Conservation (phyloP, 2,329 filamentous ascomycete species). For the Trichoderma atroviride region DNA sequence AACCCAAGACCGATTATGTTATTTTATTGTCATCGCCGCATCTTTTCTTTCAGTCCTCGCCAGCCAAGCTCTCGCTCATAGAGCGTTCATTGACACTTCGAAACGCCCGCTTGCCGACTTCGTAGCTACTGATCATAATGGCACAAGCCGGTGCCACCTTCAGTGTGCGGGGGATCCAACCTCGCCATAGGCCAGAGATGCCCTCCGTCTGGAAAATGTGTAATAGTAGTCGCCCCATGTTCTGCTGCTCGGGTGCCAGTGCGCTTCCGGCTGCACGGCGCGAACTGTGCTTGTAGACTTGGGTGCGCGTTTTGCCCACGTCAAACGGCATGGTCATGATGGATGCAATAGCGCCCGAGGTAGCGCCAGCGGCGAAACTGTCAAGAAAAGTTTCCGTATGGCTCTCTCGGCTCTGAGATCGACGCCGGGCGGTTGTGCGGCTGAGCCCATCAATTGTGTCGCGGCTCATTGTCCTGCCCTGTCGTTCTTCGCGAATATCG, state of each 20-base stretch:
- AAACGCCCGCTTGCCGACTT: conserved; percentile 90
- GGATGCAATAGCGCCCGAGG: conserved; percentile 82
- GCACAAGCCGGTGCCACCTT: conserved; percentile 96
- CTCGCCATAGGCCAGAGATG: conserved; percentile 77
- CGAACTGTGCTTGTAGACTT: conserved; percentile 69
- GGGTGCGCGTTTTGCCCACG: conserved; percentile 93
- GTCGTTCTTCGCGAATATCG: conserved; percentile 62
- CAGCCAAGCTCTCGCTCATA: background rate
- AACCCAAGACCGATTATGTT: background rate
- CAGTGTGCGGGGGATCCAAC: conserved; percentile 87
- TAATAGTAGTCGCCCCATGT: conserved; percentile 81
- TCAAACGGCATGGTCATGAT: conserved; percentile 94
- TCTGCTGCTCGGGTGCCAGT: conserved; percentile 68
- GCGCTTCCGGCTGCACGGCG: conserved; percentile 39
- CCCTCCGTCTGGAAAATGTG: conserved; percentile 92
- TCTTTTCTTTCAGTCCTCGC: background rate
- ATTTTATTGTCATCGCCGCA: background rate
- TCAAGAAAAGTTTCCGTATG: conserved; percentile 80
- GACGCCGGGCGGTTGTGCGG: conserved; percentile 49
- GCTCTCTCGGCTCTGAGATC: conserved; percentile 67
- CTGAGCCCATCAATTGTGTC: conserved; percentile 37
- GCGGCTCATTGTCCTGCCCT: conserved; percentile 45
- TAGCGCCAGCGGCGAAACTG: conserved; percentile 83
- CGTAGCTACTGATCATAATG: conserved; percentile 99
- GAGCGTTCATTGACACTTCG: conserved; percentile 67